phyloP scores from a whole-genome alignment of 768 basidiomycete genomes.

The Trichaptum fuscoviolaceum region DNA sequence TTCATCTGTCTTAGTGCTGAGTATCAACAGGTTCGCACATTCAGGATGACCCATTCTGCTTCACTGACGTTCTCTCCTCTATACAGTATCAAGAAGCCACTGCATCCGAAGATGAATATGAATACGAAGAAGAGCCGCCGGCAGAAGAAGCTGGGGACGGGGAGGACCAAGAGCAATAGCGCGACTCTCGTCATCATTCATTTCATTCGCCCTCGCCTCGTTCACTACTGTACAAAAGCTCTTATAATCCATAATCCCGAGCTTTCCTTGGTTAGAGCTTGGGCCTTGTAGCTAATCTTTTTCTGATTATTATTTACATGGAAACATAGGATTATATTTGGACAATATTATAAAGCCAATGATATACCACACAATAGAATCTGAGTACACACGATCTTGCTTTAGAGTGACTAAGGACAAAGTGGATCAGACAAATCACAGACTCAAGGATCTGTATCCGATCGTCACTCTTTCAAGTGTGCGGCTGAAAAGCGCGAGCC shows the following conservation, averaged over 20 bases:
- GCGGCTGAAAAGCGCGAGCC: not conserved
- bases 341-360: not conserved
- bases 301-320: not conserved
- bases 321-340: not conserved
- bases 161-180: slow-evolving; percentile 24
- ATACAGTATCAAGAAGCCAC: slow-evolving; percentile 58
- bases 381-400: not conserved
- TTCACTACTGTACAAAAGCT: not conserved
- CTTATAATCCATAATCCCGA: not conserved
- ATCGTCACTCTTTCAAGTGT: not conserved
- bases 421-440: not conserved
- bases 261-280: not conserved
- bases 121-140: slow-evolving; percentile 25
- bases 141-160: slow-evolving; percentile 21
- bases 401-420: not conserved
- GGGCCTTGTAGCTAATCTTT: slow-evolving; percentile 1
- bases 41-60: not conserved
- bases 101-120: slow-evolving; percentile 38
- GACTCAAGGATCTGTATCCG: not conserved
- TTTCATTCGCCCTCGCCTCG: not conserved
- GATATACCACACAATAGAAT: not conserved
- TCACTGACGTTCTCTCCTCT: slow-evolving; percentile 4
- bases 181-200: not conserved
- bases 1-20: slow-evolving; percentile 53
- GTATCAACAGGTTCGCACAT: slow-evolving; percentile 68